A percentile compares a stretch with the other conserved stretches of the same genome.
phyloP scores from a whole-genome alignment of 2,329 filamentous ascomycete species.

The Colletotrichum sp. region DNA sequence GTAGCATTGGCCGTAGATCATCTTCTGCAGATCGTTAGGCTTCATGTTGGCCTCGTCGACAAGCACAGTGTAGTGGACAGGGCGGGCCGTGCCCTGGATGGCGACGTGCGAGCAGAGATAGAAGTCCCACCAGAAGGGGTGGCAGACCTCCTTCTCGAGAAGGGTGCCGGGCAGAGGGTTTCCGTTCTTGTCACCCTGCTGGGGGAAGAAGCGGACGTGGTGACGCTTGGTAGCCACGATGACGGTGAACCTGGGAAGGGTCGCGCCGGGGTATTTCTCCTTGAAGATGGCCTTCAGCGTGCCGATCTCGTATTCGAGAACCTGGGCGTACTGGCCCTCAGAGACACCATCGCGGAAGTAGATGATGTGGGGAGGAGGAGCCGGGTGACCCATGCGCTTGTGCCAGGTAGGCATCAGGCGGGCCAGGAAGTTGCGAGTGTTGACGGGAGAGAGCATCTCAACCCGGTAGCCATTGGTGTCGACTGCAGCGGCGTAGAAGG shows the following conservation, averaged over 20 bases:
- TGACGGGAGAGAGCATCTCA: slow-evolving; percentile 76
- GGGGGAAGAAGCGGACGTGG: slow-evolving; percentile 84
- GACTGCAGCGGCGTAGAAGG: slow-evolving; percentile 78
- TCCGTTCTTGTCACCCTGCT: slow-evolving; percentile 71
- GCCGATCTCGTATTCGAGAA: slow-evolving; percentile 78
- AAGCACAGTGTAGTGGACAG: slow-evolving; percentile 91
- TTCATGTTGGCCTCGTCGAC: slow-evolving; percentile 76
- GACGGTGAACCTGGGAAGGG: slow-evolving; percentile 74
- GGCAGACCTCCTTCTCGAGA: slow-evolving; percentile 88
- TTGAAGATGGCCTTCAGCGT: slow-evolving; percentile 69
- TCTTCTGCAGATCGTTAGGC: slow-evolving; percentile 75
- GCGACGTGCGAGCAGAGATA: slow-evolving; percentile 69
- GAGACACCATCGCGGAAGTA: slow-evolving; percentile 95
- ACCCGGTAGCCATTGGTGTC: slow-evolving; percentile 83
- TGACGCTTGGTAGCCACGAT: slow-evolving; percentile 93
- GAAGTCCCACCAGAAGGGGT: slow-evolving; percentile 90
- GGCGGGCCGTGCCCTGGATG: slow-evolving; percentile 92
- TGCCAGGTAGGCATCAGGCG: slow-evolving; percentile 71
- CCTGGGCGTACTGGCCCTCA: slow-evolving; percentile 82
- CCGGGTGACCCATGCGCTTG: slow-evolving; percentile 48
- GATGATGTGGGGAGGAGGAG: slow-evolving; percentile 73
- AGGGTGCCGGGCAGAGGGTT: slow-evolving; percentile 88
- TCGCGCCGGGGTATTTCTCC: slow-evolving; percentile 32
- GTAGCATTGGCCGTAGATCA: slow-evolving; percentile 96
- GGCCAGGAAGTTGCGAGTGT: slow-evolving; percentile 69